These are phyloP conservation scores for Ascocoryne sarcoides DNA, from an alignment of 2,329 filamentous ascomycete genomes.

Conservation along the genomic window DNA sequence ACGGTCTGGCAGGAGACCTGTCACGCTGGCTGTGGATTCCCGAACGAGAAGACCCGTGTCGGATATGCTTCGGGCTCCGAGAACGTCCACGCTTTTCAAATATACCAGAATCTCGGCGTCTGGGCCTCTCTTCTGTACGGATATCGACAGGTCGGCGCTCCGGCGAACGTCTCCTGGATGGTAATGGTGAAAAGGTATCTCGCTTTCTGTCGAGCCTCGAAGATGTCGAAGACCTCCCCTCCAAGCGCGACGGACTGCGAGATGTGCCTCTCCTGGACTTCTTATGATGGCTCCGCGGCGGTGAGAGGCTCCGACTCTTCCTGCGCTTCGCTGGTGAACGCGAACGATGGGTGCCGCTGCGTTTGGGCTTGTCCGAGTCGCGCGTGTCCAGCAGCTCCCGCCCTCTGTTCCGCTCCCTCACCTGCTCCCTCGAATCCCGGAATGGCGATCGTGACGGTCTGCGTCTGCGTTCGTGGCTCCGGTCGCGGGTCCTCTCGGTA, in stretches of 20 bases:
- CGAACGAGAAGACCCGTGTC: conserved; percentile 10
- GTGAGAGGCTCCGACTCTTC: conserved; percentile 28
- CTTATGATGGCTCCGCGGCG: conserved; percentile 26
- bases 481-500: conserved; percentile 22
- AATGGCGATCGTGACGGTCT: conserved; percentile 24
- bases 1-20: conserved; percentile 14
- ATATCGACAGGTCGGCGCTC: conserved; percentile 17
- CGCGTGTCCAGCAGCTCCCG: conserved; percentile 29
- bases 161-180: conserved; percentile 23
- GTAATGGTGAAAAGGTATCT: conserved; percentile 21
- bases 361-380: conserved; percentile 27
- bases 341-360: conserved; percentile 22
- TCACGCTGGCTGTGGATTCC: conserved; percentile 10
- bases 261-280: conserved; percentile 25
- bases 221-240: conserved; percentile 14
- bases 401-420: conserved; percentile 29
- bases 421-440: conserved; percentile 25
- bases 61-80: conserved; percentile 21
- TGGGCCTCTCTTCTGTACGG: conserved; percentile 17
- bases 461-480: conserved; percentile 25
- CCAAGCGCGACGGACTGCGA: conserved; percentile 24
- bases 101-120: conserved; percentile 19
- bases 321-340: conserved; percentile 28
- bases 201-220: conserved; percentile 23
- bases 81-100: conserved; percentile 25